phyloP scores from a whole-genome alignment of 805 yeast species.

The Saccharomyces eubayanus region DNA sequence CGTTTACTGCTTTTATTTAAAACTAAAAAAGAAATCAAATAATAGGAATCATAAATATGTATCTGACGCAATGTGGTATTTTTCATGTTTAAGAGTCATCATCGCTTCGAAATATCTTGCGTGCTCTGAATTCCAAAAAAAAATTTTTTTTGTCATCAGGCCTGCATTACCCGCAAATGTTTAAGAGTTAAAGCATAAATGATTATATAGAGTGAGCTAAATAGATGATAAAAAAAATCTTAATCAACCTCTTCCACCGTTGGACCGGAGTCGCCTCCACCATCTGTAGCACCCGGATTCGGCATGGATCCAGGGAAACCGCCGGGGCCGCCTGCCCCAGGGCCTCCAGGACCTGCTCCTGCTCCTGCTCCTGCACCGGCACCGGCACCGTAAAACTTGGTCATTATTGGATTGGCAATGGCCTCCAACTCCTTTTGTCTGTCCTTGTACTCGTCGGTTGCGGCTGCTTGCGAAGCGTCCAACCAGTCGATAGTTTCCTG shows the following conservation, averaged over 20 bases:
- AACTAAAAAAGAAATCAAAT: background rate
- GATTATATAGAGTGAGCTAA: background rate
- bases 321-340: constrained; percentile 51
- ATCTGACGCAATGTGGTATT: background rate
- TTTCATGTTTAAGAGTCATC: background rate
- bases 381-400: constrained; percentile 90
- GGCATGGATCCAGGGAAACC: constrained; percentile 42
- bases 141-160: background rate
- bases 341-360: too few relatives aligned
- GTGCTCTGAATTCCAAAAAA: background rate
- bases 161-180: background rate
- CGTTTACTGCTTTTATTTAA: background rate
- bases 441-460: constrained; percentile 83
- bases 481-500: constrained; percentile 83
- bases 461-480: constrained; percentile 83
- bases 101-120: background rate
- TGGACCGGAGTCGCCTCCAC: constrained; percentile 42
- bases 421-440: constrained; percentile 92
- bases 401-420: constrained; percentile 90
- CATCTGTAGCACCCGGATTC: constrained; percentile 39
- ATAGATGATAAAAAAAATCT: background rate
- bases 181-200: background rate
- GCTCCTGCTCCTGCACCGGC: too few relatives aligned
- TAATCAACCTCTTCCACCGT: constrained; percentile 77
- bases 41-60: background rate